Percentiles rank a stretch among this genome's conserved stretches.
Conservation (phyloP, 1,284 basidiomycete genomes). For the Sanghuangporus baumii region DNA sequence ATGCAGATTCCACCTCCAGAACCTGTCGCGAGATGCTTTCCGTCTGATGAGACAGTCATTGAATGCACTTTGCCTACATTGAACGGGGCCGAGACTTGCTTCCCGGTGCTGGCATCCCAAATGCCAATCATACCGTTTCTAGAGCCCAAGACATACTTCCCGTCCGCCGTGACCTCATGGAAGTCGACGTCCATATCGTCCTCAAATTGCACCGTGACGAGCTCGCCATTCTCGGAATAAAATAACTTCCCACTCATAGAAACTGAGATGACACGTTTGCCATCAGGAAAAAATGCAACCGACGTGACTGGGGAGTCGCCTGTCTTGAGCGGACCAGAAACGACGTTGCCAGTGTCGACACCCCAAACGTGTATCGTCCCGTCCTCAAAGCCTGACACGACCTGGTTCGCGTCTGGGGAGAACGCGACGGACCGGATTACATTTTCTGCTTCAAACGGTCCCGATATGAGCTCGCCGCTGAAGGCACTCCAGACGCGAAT, state of each 20-base stretch:
- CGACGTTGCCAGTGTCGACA: background rate
- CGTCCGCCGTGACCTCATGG: background rate
- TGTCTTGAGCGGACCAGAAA: background rate
- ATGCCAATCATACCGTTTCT: background rate
- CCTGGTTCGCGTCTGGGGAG: background rate
- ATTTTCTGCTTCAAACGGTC: background rate
- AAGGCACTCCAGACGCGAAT: background rate
- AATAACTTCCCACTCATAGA: constrained; percentile 34
- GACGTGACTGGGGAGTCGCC: constrained; percentile 4
- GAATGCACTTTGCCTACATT: constrained; percentile 83
- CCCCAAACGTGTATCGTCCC: constrained; percentile 13
- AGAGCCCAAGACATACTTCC: background rate
- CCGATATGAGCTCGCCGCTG: background rate
- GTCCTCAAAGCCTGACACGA: background rate
- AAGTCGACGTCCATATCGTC: background rate
- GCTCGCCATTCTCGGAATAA: background rate
- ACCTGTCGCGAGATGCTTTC: background rate
- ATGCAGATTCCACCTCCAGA: background rate
- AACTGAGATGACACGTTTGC: constrained; percentile 47
- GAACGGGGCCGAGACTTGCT: background rate
- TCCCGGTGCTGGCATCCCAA: background rate
- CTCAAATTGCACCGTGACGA: no score
- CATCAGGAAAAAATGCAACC: constrained; percentile 19
- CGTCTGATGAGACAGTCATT: constrained; percentile 42
- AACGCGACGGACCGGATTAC: background rate